A percentile compares a stretch with the other conserved stretches of the same genome.
Evolutionary conservation across 768 basidiomycete species (phyloP).

Genomic region (Phaeolepiota aurea): DNA sequence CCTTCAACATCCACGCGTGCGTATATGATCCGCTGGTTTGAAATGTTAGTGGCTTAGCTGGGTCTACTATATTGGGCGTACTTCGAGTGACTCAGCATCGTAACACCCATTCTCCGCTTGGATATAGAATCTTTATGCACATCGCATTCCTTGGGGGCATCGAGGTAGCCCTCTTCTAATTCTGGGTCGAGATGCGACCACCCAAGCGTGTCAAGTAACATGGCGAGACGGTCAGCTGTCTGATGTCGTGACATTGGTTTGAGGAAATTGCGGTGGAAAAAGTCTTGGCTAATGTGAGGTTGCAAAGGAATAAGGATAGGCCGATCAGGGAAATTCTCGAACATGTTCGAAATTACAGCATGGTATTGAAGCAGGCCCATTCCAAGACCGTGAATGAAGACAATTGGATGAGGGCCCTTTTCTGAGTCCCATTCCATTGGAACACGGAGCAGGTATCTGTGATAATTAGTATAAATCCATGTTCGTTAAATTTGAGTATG

Average conservation of each 20-base stretch:
- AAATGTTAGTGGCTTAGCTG: slow-evolving; percentile 3
- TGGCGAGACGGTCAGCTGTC: slow-evolving; percentile 47
- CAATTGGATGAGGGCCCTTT: slow-evolving; percentile 56
- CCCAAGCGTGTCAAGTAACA: slow-evolving; percentile 50
- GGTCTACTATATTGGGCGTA: slow-evolving; percentile 20
- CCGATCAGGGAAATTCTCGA: slow-evolving; percentile 48
- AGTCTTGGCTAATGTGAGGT: slow-evolving; percentile 78
- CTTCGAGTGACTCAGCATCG: slow-evolving; percentile 87
- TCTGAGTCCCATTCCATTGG: slow-evolving; percentile 58
- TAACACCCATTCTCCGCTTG: slow-evolving; percentile 41
- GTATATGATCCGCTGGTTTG: slow-evolving; percentile 60
- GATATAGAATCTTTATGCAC: slow-evolving; percentile 14
- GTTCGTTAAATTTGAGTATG: neutral
- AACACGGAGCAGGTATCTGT: slow-evolving; percentile 66
- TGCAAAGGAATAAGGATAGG: slow-evolving; percentile 74
- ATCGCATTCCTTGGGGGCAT: slow-evolving; percentile 17
- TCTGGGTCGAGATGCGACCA: slow-evolving; percentile 39
- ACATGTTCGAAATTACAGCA: slow-evolving; percentile 48
- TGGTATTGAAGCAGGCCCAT: slow-evolving; percentile 72
- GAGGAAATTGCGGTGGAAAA: slow-evolving; percentile 72
- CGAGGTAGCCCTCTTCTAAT: slow-evolving; percentile 6
- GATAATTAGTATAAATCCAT: slow-evolving; percentile 3
- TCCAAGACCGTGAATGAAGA: slow-evolving; percentile 87
- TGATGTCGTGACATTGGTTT: slow-evolving; percentile 59
- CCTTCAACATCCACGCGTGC: slow-evolving; percentile 88